phyloP scores from a whole-genome alignment of 2,329 filamentous ascomycete species.

The Botrytis medusae region DNA sequence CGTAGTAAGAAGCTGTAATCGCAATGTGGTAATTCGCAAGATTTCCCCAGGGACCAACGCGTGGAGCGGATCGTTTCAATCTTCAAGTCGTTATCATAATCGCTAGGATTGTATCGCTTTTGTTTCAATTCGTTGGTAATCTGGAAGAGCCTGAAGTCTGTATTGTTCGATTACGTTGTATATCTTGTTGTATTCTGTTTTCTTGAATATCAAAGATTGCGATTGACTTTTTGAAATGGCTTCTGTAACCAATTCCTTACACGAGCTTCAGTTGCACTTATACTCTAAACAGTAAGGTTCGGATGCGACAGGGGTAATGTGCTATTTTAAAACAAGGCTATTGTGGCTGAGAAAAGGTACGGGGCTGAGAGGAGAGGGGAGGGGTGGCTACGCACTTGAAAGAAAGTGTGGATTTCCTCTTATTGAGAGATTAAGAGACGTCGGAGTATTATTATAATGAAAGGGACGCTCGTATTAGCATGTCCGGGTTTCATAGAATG shows the following conservation, averaged over 20 bases:
- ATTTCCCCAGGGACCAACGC: slow-evolving; percentile 21
- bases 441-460: neutral
- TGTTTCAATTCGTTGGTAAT: neutral
- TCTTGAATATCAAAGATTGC: neutral
- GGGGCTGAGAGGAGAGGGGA: slow-evolving; percentile 10
- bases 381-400: neutral
- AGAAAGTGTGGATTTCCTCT: neutral
- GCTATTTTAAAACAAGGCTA: slow-evolving; percentile 26
- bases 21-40: slow-evolving; percentile 18
- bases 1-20: slow-evolving; percentile 15
- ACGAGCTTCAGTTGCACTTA: slow-evolving; percentile 18
- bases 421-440: neutral
- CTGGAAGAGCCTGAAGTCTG: neutral
- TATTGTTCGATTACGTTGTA: neutral
- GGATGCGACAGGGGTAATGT: slow-evolving; percentile 13
- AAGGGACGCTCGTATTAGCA: neutral
- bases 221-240: slow-evolving; percentile 10
- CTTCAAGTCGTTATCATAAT: slow-evolving; percentile 30
- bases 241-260: slow-evolving; percentile 22
- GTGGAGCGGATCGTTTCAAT: slow-evolving; percentile 17
- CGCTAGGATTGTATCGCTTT: slow-evolving; percentile 1
- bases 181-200: neutral
- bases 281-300: slow-evolving; percentile 8
- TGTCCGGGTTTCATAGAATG: neutral
- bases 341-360: slow-evolving; percentile 11